Evolutionary conservation across 2,329 filamentous ascomycete species (phyloP).

Genomic region (Microdochium nivale): DNA sequence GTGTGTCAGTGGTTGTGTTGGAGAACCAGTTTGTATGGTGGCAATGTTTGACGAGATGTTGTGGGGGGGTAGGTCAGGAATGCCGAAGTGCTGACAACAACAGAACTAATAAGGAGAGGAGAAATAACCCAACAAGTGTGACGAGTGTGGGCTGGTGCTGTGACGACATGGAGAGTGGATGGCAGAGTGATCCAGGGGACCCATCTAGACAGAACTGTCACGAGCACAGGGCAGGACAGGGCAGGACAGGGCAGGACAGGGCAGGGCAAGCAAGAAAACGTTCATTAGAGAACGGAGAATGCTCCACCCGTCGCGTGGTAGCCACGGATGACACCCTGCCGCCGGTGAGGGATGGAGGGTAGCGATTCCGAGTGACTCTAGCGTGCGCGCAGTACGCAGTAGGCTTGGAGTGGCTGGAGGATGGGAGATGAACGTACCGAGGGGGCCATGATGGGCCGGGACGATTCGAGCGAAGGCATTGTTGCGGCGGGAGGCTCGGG

Average conservation of each 20-base stretch:
- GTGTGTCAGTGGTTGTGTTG: background rate
- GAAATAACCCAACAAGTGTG: background rate
- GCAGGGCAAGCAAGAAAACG: background rate
- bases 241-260: too few relatives aligned
- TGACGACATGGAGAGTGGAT: background rate
- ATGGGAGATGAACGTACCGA: constrained; percentile 39
- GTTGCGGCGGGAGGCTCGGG: background rate
- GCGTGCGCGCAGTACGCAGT: constrained; percentile 1
- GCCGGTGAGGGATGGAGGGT: too few relatives aligned
- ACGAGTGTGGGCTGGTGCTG: background rate
- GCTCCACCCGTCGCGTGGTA: too few relatives aligned
- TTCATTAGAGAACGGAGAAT: too few relatives aligned
- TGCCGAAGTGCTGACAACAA: background rate
- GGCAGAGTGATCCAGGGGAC: background rate
- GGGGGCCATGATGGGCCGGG: constrained; percentile 54
- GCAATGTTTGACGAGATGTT: constrained; percentile 5
- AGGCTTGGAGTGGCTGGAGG: background rate
- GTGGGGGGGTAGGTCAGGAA: background rate
- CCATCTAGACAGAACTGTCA: background rate
- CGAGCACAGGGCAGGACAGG: background rate
- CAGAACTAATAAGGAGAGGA: background rate
- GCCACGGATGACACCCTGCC: background rate
- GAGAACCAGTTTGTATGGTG: constrained; percentile 3
- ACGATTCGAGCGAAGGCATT: constrained; percentile 54
- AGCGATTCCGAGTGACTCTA: too few relatives aligned